Evolutionary conservation across 805 yeast genomes (phyloP), one percentile per base, ranked within the genome.

Genomic region (Candida manassasensis): DNA sequence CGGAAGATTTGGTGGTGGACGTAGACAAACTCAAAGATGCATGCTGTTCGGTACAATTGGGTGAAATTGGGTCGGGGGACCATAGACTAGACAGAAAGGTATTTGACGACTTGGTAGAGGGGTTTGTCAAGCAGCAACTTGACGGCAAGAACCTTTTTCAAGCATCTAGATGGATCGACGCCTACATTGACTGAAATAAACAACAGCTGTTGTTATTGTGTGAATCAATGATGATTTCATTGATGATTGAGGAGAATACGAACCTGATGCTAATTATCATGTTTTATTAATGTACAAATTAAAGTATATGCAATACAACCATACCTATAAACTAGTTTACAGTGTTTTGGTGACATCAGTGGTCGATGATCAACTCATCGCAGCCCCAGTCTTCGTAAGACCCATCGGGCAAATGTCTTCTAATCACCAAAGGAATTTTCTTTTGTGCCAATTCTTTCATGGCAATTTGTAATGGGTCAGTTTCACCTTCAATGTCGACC

Each of bases 361-460:
- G 77, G 59, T 93, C 97, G 38, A 89, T 85, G 55, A 93, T 89
- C 54, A 93, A 75, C 65, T 93, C 98, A 61, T 93, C 97, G 53
- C 96, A 93, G 35, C 96, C 95, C 98, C 98, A 93, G 58, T 93
- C 98, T 66, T 93, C 98, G 53, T 79, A 90, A 35, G 94, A 78
- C 4, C 97, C 96, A 57, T 94, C 98, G 3, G 99, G 98, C 49
- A 93, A 73, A 57, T 87, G 94, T 63, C 99, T 76, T 74, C 99
- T 79, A 32, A 93, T 85, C 30, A 94, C 95, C 51, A 93, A 73
- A 1, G 98, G 99, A 38, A 94, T 88, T 60, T 89, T 93, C 61
- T 85, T 80, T 61, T 93, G 97, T 1, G 95, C 77, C 44, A 93
- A 74, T 62, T 93, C 99, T 62, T 94, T 93, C 86, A 87, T 83